Percentiles rank a stretch among this genome's conserved stretches.
These are phyloP conservation scores for Pythium chondricola DNA, from an alignment of 352 stramenopile species.

Conservation along the genomic window DNA sequence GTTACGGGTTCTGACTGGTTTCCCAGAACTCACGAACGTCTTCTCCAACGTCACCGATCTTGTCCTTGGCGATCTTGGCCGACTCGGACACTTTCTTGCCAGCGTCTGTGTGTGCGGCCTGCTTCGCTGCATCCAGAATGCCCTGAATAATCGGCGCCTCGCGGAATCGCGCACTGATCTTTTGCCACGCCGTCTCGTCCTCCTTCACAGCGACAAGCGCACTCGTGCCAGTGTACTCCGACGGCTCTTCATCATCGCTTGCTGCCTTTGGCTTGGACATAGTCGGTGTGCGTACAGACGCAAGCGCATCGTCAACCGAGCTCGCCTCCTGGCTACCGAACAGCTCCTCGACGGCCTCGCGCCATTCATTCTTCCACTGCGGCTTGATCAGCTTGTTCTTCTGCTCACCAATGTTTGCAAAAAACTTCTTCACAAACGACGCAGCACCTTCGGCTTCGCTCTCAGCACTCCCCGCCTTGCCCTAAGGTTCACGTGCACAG, in stretches of 20 bases:
- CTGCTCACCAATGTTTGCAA: constrained; percentile 35
- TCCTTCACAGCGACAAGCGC: constrained; percentile 89
- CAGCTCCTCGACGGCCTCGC: constrained; percentile 64
- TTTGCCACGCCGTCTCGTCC: constrained; percentile 91
- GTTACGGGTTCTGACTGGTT: constrained; percentile 97
- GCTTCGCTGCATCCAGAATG: constrained; percentile 77
- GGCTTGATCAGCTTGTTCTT: constrained; percentile 60
- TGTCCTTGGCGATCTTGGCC: constrained; percentile 73
- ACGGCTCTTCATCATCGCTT: constrained; percentile 29
- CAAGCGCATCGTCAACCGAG: constrained; percentile 69
- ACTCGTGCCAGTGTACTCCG: constrained; percentile 63
- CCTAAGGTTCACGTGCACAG: no score
- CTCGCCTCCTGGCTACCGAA: constrained; percentile 69
- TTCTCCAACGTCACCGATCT: constrained; percentile 74
- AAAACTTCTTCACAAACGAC: constrained; percentile 57
- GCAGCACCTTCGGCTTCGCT: constrained; percentile 22
- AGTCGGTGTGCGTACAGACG: constrained; percentile 53
- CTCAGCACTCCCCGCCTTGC: neutral
- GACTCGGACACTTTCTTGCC: constrained; percentile 65
- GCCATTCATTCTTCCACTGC: constrained; percentile 63
- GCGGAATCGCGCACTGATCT: constrained; percentile 89
- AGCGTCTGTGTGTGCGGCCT: constrained; percentile 68
- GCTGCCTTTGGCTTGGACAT: constrained; percentile 25
- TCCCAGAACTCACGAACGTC: constrained; percentile 95
- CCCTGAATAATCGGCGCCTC: constrained; percentile 94